Percentiles rank a stretch among this genome's conserved stretches.
These are phyloP conservation scores for Purpureocillium takamizusanense DNA, from an alignment of 2,329 filamentous ascomycete species.

Conservation along the genomic window DNA sequence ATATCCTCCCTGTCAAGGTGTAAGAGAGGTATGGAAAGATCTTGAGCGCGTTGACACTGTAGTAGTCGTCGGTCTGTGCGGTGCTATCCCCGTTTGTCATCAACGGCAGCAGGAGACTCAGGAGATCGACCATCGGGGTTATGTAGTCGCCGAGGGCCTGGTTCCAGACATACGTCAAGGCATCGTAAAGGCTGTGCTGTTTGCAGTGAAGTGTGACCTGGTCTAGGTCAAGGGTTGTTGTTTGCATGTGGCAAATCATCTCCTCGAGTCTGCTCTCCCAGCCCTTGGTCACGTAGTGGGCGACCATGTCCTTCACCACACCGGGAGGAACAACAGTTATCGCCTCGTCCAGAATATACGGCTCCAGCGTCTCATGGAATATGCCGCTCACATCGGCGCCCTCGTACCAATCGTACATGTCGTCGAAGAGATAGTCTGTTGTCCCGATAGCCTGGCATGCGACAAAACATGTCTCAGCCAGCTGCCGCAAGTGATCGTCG, in stretches of 20 bases:
- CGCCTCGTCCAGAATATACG: conserved; percentile 72
- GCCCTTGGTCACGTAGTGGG: conserved; percentile 68
- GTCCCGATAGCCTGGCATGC: conserved; percentile 74
- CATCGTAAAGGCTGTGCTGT: conserved; percentile 86
- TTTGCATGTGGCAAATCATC: conserved; percentile 88
- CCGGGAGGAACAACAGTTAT: conserved; percentile 70
- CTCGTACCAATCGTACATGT: conserved; percentile 85
- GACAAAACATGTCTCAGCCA: conserved; percentile 75
- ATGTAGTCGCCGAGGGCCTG: conserved; percentile 82
- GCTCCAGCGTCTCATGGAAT: conserved; percentile 82
- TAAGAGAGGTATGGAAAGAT: conserved; percentile 94
- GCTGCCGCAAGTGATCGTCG: conserved; percentile 58
- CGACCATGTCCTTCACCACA: conserved; percentile 78
- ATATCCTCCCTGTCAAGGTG: conserved; percentile 79
- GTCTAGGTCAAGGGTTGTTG: conserved; percentile 84
- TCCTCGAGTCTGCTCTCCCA: conserved; percentile 78
- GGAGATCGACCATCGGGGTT: conserved; percentile 77
- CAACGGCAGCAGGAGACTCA: conserved; percentile 56
- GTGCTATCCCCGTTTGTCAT: conserved; percentile 45
- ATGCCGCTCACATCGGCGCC: conserved; percentile 63
- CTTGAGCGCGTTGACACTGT: conserved; percentile 69
- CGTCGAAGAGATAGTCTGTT: conserved; percentile 78
- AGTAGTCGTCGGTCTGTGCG: conserved; percentile 41
- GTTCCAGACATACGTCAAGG: conserved; percentile 95
- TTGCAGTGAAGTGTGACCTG: conserved; percentile 87